Evolutionary conservation across 164 flowering plant species (phyloP).

Genomic region (Hamamelis virginiana): DNA sequence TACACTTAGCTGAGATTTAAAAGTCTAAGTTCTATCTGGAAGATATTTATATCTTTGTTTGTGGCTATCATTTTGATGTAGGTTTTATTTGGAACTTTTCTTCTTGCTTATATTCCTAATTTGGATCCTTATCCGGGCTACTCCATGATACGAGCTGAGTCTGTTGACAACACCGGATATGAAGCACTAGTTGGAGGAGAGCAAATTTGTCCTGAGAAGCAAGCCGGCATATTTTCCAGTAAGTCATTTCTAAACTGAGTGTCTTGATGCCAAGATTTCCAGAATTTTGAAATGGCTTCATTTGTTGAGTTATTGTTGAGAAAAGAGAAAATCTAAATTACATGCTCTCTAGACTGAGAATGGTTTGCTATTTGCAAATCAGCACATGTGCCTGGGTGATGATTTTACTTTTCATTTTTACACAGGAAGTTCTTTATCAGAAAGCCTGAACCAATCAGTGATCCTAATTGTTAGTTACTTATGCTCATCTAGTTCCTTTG

Average conservation of each 20-base stretch:
- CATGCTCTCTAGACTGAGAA: not conserved
- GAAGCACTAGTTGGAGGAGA: constrained; percentile 18
- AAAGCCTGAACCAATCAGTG: too few relatives aligned
- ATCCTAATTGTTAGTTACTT: too few relatives aligned
- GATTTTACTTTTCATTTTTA: not conserved
- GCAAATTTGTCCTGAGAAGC: constrained; percentile 21
- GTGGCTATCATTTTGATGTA: constrained; percentile 4
- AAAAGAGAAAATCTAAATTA: not conserved
- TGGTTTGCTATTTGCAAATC: not conserved
- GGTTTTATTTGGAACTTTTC: constrained; percentile 19
- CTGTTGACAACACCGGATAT: constrained; percentile 9
- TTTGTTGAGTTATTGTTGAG: not conserved
- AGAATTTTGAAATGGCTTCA: not conserved
- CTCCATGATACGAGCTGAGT: constrained; percentile 7
- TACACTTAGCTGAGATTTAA: not conserved
- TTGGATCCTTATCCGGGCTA: constrained; percentile 19
- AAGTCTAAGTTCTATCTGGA: too few relatives aligned
- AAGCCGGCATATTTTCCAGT: constrained; percentile 19
- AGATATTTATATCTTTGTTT: not conserved
- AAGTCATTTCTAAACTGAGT: constrained; percentile 3
- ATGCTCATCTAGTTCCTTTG: too few relatives aligned
- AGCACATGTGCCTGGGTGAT: not conserved
- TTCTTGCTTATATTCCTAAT: constrained; percentile 18
- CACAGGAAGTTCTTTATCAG: too few relatives aligned
- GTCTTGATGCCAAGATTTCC: not conserved